These are phyloP conservation scores for Micromonas commoda DNA, from an alignment of 139 green algal species.

Conservation along the genomic window DNA sequence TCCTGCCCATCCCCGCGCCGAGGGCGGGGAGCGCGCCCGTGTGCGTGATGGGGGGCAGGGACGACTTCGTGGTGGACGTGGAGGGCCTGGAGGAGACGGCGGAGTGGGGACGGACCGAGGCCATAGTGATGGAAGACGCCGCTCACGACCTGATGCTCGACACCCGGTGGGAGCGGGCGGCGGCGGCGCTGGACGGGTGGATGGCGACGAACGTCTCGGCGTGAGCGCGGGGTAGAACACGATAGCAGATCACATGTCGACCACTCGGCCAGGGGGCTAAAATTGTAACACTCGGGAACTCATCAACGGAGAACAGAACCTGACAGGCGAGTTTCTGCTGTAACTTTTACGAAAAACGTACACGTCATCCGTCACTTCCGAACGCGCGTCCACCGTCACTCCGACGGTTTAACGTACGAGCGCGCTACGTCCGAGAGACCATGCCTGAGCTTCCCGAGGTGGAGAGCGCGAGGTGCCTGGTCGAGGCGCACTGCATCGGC, in stretches of 20 bases:
- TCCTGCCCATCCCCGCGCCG: background rate
- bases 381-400: too few species aligned
- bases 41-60: constrained; percentile 33
- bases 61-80: constrained; percentile 39
- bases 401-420: too few species aligned
- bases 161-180: constrained; percentile 52
- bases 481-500: constrained; percentile 37
- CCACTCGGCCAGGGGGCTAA: too few species aligned
- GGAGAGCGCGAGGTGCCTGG: constrained; percentile 51
- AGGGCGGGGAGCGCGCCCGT: constrained; percentile 6
- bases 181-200: constrained; percentile 47
- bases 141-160: constrained; percentile 88
- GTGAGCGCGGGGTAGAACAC: too few species aligned
- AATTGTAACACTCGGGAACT: too few species aligned
- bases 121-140: constrained; percentile 48
- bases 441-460: constrained; percentile 78
- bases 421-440: too few species aligned
- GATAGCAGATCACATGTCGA: too few species aligned
- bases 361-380: too few species aligned
- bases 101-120: constrained; percentile 43
- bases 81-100: constrained; percentile 48
- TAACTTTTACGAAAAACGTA: too few species aligned
- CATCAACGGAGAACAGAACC: too few species aligned
- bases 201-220: too few species aligned
- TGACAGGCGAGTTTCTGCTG: too few species aligned